A percentile compares a stretch with the other conserved stretches of the same genome.
These are phyloP conservation scores for Ophidiomyces ophidiicola DNA, from an alignment of 2,329 filamentous ascomycete species.

Conservation along the genomic window DNA sequence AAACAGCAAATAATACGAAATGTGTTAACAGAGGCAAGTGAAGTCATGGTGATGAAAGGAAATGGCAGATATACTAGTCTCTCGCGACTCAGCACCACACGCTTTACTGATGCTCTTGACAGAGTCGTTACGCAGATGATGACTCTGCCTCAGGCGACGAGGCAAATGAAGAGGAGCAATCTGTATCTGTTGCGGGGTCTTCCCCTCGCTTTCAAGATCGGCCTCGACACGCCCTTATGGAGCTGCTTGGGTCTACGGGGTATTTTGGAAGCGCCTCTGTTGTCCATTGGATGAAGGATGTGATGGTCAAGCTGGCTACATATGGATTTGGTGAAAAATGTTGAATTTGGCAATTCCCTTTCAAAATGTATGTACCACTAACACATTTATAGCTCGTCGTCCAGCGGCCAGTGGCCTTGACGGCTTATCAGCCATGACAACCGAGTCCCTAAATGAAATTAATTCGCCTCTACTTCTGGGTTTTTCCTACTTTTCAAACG, in stretches of 20 bases:
- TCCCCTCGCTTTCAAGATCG: slow-evolving; percentile 14
- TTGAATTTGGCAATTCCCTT: slow-evolving; percentile 3
- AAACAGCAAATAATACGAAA: slow-evolving; percentile 15
- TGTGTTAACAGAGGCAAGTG: slow-evolving; percentile 14
- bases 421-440: slow-evolving; percentile 1
- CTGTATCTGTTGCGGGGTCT: slow-evolving; percentile 7
- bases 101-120: neutral
- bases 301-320: slow-evolving; percentile 8
- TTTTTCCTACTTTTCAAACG: slow-evolving; percentile 27
- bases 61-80: too few species aligned
- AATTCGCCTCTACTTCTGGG: slow-evolving; percentile 17
- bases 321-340: slow-evolving; percentile 7
- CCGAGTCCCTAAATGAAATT: slow-evolving; percentile 6
- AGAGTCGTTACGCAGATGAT: slow-evolving; percentile 12
- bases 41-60: too few species aligned
- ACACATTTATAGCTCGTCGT: slow-evolving; percentile 5
- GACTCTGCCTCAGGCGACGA: slow-evolving; percentile 14
- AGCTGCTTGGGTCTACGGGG: slow-evolving; percentile 7
- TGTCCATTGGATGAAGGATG: slow-evolving; percentile 15
- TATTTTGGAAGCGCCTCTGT: slow-evolving; percentile 16
- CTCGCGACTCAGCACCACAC: neutral
- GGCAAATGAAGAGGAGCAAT: slow-evolving; percentile 15
- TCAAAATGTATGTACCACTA: neutral
- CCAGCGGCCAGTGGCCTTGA: neutral
- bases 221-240: slow-evolving; percentile 7